Percentiles rank a stretch among this genome's conserved stretches.
These are phyloP conservation scores for Phylloporus scabripes DNA, from an alignment of 768 basidiomycete genomes.

Conservation along the genomic window DNA sequence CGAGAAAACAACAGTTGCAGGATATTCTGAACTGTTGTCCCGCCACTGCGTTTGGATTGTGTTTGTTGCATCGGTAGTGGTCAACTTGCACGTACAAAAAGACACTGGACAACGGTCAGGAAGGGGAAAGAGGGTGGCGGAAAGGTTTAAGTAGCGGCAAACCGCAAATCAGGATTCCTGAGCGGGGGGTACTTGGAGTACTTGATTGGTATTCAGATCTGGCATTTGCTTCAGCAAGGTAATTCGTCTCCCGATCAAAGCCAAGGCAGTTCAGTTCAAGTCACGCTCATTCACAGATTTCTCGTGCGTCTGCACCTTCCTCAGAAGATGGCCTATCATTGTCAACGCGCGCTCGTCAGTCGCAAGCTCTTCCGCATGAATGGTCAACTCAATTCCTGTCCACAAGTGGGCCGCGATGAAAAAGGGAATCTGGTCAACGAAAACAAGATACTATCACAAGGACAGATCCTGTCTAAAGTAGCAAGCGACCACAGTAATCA, in stretches of 20 bases:
- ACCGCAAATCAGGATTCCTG: neutral
- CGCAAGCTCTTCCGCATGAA: neutral
- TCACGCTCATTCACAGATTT: too few species aligned
- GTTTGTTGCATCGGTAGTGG: slow-evolving; percentile 3
- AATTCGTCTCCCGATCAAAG: too few species aligned
- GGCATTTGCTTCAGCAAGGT: too few species aligned
- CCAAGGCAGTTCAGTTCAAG: too few species aligned
- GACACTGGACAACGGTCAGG: neutral
- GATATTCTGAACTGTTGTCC: slow-evolving; percentile 1
- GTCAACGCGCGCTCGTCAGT: neutral
- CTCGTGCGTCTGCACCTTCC: too few species aligned
- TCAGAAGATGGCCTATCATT: neutral
- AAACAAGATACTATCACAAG: slow-evolving; percentile 6
- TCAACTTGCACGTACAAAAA: neutral
- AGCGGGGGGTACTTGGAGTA: neutral
- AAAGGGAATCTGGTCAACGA: slow-evolving; percentile 1
- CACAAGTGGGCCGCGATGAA: neutral
- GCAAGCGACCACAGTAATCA: slow-evolving; percentile 8
- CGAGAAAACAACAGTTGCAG: slow-evolving; percentile 16
- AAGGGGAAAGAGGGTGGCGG: neutral
- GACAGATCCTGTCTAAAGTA: slow-evolving; percentile 3
- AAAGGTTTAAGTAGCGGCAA: neutral
- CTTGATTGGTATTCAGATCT: neutral
- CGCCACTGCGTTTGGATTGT: neutral
- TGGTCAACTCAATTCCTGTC: slow-evolving; percentile 3